phyloP scores from a whole-genome alignment of 371 early-diverging fungal species.

The Nematocida minor region DNA sequence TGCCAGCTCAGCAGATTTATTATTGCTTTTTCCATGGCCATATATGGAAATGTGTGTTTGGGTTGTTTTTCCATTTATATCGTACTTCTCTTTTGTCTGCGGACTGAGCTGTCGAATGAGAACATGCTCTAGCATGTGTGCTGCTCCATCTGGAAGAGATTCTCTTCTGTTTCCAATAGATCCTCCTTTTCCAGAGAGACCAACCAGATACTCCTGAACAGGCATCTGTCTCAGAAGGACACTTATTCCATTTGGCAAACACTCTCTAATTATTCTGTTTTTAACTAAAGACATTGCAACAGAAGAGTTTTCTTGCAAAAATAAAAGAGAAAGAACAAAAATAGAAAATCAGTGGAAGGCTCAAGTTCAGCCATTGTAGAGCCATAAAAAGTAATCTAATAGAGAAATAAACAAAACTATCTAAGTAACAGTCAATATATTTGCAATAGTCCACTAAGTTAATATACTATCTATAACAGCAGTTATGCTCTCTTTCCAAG shows the following conservation, averaged over 20 bases:
- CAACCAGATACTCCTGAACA: constrained; percentile 1
- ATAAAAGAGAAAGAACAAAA: not conserved
- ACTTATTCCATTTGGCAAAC: not conserved
- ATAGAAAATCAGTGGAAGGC: not conserved
- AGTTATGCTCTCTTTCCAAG: too few relatives aligned
- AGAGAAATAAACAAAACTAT: not conserved
- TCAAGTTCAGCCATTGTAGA: not conserved
- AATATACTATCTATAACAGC: not conserved
- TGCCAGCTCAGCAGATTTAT: not conserved
- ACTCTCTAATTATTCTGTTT: not conserved
- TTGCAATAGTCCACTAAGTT: not conserved
- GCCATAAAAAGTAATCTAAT: not conserved
- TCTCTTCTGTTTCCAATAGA: not conserved
- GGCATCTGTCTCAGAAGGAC: not conserved
- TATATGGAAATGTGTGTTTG: constrained; percentile 1
- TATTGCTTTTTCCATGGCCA: not conserved
- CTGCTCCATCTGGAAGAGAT: constrained; percentile 17
- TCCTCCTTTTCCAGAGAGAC: constrained; percentile 27
- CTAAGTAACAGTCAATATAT: too few relatives aligned
- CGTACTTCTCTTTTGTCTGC: not conserved
- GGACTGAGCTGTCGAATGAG: not conserved
- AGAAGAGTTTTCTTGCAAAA: not conserved
- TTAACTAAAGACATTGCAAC: not conserved
- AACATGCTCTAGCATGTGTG: constrained; percentile 43
- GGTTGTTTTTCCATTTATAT: constrained; percentile 13